Percentiles rank a stretch among this genome's conserved stretches.
Conservation (phyloP, 768 basidiomycete genomes). For the Tulasnella sp. region DNA sequence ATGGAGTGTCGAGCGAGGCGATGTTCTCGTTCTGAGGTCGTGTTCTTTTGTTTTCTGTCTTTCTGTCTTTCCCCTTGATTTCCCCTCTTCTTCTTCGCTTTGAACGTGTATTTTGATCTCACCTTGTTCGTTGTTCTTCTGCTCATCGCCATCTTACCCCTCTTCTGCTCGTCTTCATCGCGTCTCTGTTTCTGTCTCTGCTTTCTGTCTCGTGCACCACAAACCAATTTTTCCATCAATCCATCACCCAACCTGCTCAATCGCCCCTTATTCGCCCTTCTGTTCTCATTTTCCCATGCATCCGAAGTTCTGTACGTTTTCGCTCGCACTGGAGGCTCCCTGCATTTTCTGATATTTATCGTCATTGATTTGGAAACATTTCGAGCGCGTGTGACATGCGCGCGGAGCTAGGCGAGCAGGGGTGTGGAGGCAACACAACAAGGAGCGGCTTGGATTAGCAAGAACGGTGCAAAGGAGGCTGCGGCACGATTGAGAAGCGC, state of each 20-base stretch:
- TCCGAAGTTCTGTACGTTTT: too few relatives aligned
- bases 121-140: neutral
- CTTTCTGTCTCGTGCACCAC: too few relatives aligned
- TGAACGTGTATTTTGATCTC: neutral
- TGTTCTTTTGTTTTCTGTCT: neutral
- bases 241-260: neutral
- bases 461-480: neutral
- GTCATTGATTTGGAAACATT: too few relatives aligned
- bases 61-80: neutral
- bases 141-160: neutral
- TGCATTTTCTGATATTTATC: too few relatives aligned
- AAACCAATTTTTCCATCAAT: too few relatives aligned
- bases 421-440: too few relatives aligned
- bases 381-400: too few relatives aligned
- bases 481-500: too few relatives aligned
- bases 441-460: too few relatives aligned
- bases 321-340: too few relatives aligned
- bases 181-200: neutral
- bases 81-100: neutral
- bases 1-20: neutral
- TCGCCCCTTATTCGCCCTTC: neutral
- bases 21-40: neutral
- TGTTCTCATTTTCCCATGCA: neutral
- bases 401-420: too few relatives aligned
- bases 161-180: neutral